Base-by-base conservation (phyloP, 2,329 filamentous ascomycete genomes). In the Pseudocercospora cruenta region DNA sequence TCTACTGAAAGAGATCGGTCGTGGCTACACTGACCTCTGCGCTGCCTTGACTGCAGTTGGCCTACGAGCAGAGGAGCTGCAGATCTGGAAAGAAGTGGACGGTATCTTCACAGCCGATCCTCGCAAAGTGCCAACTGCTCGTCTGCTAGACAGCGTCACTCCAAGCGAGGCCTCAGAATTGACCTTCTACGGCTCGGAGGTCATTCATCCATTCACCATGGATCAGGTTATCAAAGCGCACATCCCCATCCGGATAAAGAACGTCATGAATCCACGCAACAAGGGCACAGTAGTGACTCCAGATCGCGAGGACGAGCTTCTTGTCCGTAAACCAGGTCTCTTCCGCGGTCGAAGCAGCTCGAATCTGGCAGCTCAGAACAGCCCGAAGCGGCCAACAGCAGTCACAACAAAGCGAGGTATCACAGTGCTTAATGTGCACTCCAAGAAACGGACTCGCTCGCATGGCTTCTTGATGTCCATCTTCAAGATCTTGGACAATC, bases 21-120 rank as follows among this genome's bases (percentile, higher is more conserved):
- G 95, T 73, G 95, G 95, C 31, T 99, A 99, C 80, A 98, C 95
- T 9, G 95, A 99, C 80, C 86, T 99, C 55, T 98, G 95, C 78
- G 94, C 95, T 12, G 94, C 95, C 5, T 84, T 99, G 16, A 90
- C 94, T 60, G 93, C 95, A 1, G 94, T 99, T 9, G 94, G 93
- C 3, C 83, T 96, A n/a, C 84, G 88, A 73, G 95, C 95, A 0
- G 83, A 90, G 62, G 95, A 99, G 79, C 85, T 99, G 60, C 95
- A 99, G 79, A 91, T 99, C 69, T 98, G 95, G 95, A 99, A 99
- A 82, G 95, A 99, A 78, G 95, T 99, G 6, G 95, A 99, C 78
- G 94, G 93, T 66, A 96, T 98, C 76, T 95, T 97, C 80, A 91
- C 89, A 1, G 89, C 89, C 4, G 94, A 97, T 75, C 92, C 92